Evolutionary conservation across 495 filamentous ascomycete species (phyloP).

Genomic region (Melanomma pulvis-pyrius): DNA sequence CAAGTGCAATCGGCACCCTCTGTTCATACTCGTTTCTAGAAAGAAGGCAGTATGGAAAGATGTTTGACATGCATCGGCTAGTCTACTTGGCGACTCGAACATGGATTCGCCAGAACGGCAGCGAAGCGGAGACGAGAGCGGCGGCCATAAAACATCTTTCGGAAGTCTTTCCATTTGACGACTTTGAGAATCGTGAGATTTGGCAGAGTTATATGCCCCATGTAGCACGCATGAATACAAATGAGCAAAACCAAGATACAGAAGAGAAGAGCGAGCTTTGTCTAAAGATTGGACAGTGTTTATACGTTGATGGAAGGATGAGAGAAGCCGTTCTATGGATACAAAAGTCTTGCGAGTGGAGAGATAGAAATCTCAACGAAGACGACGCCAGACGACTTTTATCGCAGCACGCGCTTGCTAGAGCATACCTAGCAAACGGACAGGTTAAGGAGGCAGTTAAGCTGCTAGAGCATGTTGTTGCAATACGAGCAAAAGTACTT

Average conservation of each 20-base stretch:
- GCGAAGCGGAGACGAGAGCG: constrained; percentile 4
- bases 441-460: constrained; percentile 35
- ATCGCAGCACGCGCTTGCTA: constrained; percentile 42
- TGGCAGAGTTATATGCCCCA: constrained; percentile 47
- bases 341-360: constrained; percentile 16
- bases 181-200: constrained; percentile 33
- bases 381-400: constrained; percentile 38
- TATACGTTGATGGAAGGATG: constrained; percentile 31
- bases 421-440: constrained; percentile 36
- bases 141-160: constrained; percentile 23
- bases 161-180: constrained; percentile 32
- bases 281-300: constrained; percentile 30
- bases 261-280: constrained; percentile 25
- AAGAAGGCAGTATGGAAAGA: constrained; percentile 23
- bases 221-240: constrained; percentile 30
- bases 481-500: constrained; percentile 41
- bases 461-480: constrained; percentile 47
- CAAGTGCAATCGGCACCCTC: constrained; percentile 36
- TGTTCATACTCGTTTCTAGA: constrained; percentile 37
- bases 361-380: constrained; percentile 27
- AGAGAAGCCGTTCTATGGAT: constrained; percentile 31
- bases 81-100: constrained; percentile 45
- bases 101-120: constrained; percentile 36
- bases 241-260: not conserved
- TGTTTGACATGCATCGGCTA: constrained; percentile 38